These are phyloP conservation scores for Kwoniella sp. DNA, from an alignment of 768 basidiomycete genomes.

Conservation along the genomic window DNA sequence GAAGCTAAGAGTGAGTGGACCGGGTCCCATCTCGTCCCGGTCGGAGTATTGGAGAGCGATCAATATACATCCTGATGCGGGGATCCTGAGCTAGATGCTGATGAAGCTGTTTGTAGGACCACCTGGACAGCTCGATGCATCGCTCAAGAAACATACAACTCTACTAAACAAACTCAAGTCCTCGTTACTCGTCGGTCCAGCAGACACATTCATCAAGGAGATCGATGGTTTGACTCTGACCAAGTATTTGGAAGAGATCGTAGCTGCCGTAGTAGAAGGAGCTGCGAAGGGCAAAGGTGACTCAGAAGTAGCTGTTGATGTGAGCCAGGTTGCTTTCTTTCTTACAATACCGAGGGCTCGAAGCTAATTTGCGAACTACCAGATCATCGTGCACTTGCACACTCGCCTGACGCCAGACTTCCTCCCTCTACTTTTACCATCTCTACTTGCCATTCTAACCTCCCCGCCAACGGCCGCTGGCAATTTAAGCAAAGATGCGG, in stretches of 20 bases:
- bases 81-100: slow-evolving; percentile 4
- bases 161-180: slow-evolving; percentile 90
- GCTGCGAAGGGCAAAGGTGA: slow-evolving; percentile 84
- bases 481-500: slow-evolving; percentile 59
- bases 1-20: slow-evolving; percentile 46
- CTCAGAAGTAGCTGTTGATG: slow-evolving; percentile 90
- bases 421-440: slow-evolving; percentile 68
- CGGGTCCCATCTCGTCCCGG: neutral
- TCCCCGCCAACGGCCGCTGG: slow-evolving; percentile 39
- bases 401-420: slow-evolving; percentile 80
- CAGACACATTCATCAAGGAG: slow-evolving; percentile 86
- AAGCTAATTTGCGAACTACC: neutral
- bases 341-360: too few species aligned
- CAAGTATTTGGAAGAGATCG: slow-evolving; percentile 95
- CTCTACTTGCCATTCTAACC: slow-evolving; percentile 59
- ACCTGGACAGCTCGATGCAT: slow-evolving; percentile 78
- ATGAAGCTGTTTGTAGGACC: slow-evolving; percentile 60
- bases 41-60: too few species aligned
- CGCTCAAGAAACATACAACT: slow-evolving; percentile 91
- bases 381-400: slow-evolving; percentile 88
- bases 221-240: slow-evolving; percentile 84
- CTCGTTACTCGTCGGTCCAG: slow-evolving; percentile 62
- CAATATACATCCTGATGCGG: neutral
- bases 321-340: too few species aligned
- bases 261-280: slow-evolving; percentile 82